These are phyloP conservation scores for Aspergillus thermomutatus DNA, from an alignment of 2,329 filamentous ascomycete genomes.

Conservation along the genomic window DNA sequence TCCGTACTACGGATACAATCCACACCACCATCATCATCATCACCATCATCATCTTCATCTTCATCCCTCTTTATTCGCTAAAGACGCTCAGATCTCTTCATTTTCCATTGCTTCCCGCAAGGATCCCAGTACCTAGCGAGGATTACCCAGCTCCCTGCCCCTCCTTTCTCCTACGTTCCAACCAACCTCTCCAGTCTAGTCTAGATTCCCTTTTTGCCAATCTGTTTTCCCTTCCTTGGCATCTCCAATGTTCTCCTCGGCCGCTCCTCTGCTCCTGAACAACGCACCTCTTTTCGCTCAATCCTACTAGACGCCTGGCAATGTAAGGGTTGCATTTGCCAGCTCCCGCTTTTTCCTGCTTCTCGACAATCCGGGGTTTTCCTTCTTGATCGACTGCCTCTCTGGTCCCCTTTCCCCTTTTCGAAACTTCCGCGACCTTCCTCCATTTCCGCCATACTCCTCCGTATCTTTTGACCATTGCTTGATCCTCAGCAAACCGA, in stretches of 20 bases:
- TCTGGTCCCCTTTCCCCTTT: conserved; percentile 17
- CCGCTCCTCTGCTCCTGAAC: background rate
- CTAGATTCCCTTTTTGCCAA: background rate
- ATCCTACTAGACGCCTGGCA: background rate
- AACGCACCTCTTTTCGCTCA: background rate
- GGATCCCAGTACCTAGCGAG: background rate
- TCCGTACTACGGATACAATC: too few species aligned
- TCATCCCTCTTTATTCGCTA: background rate
- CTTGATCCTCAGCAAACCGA: conserved; percentile 4
- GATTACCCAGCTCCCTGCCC: background rate
- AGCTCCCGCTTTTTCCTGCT: background rate
- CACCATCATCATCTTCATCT: background rate
- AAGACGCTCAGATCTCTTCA: background rate
- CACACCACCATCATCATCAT: background rate
- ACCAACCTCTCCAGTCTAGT: background rate
- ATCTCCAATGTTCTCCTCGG: background rate
- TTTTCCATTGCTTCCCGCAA: background rate
- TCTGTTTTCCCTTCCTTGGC: background rate
- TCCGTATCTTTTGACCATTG: background rate
- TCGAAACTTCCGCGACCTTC: conserved; percentile 1
- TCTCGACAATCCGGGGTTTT: background rate
- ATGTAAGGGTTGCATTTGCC: background rate
- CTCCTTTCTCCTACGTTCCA: background rate
- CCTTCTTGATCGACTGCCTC: conserved; percentile 12
- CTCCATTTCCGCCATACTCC: conserved; percentile 8